Evolutionary conservation across 495 filamentous ascomycete species (phyloP).

Genomic region (Tuber melanosporum): DNA sequence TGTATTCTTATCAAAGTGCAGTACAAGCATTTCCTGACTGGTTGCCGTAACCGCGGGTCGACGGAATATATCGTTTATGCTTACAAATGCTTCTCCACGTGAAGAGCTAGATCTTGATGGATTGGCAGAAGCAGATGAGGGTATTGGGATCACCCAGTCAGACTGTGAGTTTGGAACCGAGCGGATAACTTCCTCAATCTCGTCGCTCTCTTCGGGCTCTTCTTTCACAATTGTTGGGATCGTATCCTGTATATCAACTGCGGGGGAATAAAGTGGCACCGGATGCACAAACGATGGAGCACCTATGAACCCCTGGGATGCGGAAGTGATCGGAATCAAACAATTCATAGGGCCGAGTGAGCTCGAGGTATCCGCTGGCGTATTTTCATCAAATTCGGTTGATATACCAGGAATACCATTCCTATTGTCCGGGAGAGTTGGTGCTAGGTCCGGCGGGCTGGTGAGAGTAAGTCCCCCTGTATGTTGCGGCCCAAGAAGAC

Average conservation of each 20-base stretch:
- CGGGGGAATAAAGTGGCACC: slow-evolving; percentile 4
- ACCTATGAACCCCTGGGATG: slow-evolving; percentile 5
- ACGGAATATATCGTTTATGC: slow-evolving; percentile 41
- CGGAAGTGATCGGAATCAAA: background rate
- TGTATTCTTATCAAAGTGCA: slow-evolving; percentile 63
- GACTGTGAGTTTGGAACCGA: slow-evolving; percentile 9
- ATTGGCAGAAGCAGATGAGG: slow-evolving; percentile 36
- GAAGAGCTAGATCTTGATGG: slow-evolving; percentile 33
- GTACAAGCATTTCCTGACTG: slow-evolving; percentile 59
- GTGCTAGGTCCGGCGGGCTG: slow-evolving; percentile 1
- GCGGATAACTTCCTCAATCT: slow-evolving; percentile 57
- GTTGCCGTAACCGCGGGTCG: slow-evolving; percentile 49
- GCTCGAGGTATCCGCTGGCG: background rate
- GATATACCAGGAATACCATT: background rate
- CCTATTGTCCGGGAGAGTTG: slow-evolving; percentile 7
- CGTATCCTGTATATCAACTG: slow-evolving; percentile 6
- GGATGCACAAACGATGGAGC: background rate
- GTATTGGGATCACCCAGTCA: slow-evolving; percentile 16
- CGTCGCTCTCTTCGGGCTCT: slow-evolving; percentile 45
- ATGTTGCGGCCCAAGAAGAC: slow-evolving; percentile 1
- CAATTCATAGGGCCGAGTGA: background rate
- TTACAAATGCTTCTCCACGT: slow-evolving; percentile 20
- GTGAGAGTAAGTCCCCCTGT: slow-evolving; percentile 6
- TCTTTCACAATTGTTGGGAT: slow-evolving; percentile 28
- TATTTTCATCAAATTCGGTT: background rate